Conservation (phyloP, 1,284 basidiomycete species). For the Abortiporus biennis region DNA sequence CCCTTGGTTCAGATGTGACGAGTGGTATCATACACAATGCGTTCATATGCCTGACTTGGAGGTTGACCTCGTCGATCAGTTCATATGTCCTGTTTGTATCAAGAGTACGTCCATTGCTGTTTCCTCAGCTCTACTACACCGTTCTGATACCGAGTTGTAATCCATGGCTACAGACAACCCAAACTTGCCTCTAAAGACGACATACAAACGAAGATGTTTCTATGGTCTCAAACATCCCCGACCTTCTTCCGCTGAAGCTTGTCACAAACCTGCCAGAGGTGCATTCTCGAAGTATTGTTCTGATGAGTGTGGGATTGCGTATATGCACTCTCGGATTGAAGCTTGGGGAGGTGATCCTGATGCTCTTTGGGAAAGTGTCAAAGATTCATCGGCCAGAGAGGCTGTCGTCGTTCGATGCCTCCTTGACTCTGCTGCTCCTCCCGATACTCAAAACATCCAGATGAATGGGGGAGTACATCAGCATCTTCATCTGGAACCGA, state of each 20-base stretch:
- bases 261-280: slow-evolving; percentile 72
- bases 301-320: slow-evolving; percentile 68
- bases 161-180: slow-evolving; percentile 45
- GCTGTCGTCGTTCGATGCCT: slow-evolving; percentile 48
- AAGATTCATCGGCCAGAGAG: slow-evolving; percentile 59
- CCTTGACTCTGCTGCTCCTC: slow-evolving; percentile 15
- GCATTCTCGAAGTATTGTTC: slow-evolving; percentile 83
- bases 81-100: slow-evolving; percentile 75
- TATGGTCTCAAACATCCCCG: slow-evolving; percentile 55
- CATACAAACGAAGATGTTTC: slow-evolving; percentile 74
- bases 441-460: slow-evolving; percentile 4
- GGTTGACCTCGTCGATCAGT: slow-evolving; percentile 81
- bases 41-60: slow-evolving; percentile 71
- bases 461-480: background rate
- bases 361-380: slow-evolving; percentile 65
- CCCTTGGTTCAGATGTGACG: slow-evolving; percentile 61
- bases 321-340: slow-evolving; percentile 57
- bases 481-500: too few species aligned
- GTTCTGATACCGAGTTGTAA: background rate
- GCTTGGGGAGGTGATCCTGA: slow-evolving; percentile 58
- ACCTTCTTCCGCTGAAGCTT: slow-evolving; percentile 56
- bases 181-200: slow-evolving; percentile 55
- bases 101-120: slow-evolving; percentile 53
- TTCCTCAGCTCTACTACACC: background rate
- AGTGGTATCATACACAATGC: slow-evolving; percentile 85